Conservation (phyloP, 768 basidiomycete species). For the Phylloporus scabripes region DNA sequence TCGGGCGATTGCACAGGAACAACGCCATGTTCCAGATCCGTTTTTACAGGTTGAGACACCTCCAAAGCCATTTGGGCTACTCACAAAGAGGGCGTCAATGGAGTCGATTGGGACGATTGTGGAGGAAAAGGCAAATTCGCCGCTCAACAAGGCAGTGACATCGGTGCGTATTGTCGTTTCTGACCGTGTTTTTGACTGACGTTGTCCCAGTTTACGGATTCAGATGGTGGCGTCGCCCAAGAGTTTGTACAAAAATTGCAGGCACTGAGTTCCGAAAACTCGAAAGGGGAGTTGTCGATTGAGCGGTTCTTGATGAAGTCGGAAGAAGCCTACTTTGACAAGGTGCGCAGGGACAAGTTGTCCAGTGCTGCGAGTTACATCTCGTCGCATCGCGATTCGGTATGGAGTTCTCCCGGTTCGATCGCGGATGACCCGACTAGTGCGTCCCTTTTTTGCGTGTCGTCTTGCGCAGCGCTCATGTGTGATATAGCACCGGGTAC, state of each 20-base stretch:
- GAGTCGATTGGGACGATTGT: constrained; percentile 90
- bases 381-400: constrained; percentile 74
- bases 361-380: constrained; percentile 74
- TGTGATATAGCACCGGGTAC: constrained; percentile 31
- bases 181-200: not conserved
- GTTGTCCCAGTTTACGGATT: constrained; percentile 73
- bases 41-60: constrained; percentile 67
- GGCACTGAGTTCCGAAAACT: constrained; percentile 74
- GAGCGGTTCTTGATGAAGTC: constrained; percentile 88
- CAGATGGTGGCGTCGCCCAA: constrained; percentile 86
- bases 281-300: constrained; percentile 86
- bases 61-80: constrained; percentile 68
- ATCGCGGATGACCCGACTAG: constrained; percentile 58
- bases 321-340: constrained; percentile 90
- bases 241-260: constrained; percentile 87
- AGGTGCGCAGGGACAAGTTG: constrained; percentile 83
- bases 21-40: constrained; percentile 76
- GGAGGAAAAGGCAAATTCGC: constrained; percentile 86
- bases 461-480: constrained; percentile 9
- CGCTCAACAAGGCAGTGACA: constrained; percentile 89
- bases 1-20: constrained; percentile 72
- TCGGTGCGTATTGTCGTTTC: constrained; percentile 46
- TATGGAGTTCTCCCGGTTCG: constrained; percentile 62
- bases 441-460: constrained; percentile 34
- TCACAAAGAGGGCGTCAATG: constrained; percentile 78